phyloP scores from a whole-genome alignment of 805 yeast species.

The Lipomyces sp. region DNA sequence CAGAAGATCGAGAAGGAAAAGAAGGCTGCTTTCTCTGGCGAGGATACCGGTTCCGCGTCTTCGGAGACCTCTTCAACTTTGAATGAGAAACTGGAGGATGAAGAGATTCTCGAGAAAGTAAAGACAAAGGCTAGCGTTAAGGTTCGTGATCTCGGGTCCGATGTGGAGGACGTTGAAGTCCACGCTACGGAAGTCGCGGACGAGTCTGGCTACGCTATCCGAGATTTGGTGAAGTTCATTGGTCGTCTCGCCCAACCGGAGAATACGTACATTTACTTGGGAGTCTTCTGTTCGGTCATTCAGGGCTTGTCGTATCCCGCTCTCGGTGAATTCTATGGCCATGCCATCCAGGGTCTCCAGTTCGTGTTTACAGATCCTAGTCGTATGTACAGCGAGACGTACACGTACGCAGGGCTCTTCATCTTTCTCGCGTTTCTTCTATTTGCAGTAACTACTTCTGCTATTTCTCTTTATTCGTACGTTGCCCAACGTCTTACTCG shows the following conservation, averaged over 20 bases:
- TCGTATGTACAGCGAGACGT: slow-evolving; percentile 46
- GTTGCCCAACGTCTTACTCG: slow-evolving; percentile 38
- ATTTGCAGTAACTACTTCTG: slow-evolving; percentile 49
- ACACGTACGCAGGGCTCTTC: slow-evolving; percentile 48
- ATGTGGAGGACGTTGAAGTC: slow-evolving; percentile 13
- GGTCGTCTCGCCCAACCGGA: slow-evolving; percentile 27
- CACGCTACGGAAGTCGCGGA: background rate
- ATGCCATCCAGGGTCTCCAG: slow-evolving; percentile 34
- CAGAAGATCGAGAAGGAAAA: slow-evolving; percentile 45
- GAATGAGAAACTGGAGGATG: slow-evolving; percentile 25
- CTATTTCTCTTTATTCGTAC: slow-evolving; percentile 46
- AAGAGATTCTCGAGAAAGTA: slow-evolving; percentile 20
- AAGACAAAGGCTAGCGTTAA: slow-evolving; percentile 29
- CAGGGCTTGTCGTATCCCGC: slow-evolving; percentile 37
- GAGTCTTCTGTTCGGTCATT: slow-evolving; percentile 30
- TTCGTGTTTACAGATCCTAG: slow-evolving; percentile 45
- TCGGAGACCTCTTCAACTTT: slow-evolving; percentile 20
- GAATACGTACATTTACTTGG: slow-evolving; percentile 23
- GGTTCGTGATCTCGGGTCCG: slow-evolving; percentile 6
- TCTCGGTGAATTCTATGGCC: slow-evolving; percentile 36
- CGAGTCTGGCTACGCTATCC: slow-evolving; percentile 20
- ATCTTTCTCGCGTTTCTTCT: slow-evolving; percentile 48
- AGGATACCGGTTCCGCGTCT: slow-evolving; percentile 11
- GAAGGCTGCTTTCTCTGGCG: slow-evolving; percentile 8
- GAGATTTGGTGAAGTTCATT: slow-evolving; percentile 29